phyloP scores from a whole-genome alignment of 129 eudicot genomes.

The Saussurea involucrata region DNA sequence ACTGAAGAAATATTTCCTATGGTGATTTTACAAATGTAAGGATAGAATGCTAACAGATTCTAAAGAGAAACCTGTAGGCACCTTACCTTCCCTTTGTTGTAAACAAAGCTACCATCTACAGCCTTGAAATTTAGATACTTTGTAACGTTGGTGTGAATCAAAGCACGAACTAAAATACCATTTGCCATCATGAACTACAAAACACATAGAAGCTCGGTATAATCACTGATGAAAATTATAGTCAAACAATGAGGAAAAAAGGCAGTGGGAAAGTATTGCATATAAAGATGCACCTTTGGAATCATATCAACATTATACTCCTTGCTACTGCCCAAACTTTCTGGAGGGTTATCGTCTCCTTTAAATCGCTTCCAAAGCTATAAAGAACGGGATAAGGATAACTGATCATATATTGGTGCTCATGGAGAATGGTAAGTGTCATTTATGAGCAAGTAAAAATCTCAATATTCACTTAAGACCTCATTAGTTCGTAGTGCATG shows the following conservation, averaged over 20 bases:
- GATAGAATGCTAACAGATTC: background rate
- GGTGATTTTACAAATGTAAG: background rate
- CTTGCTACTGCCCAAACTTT: slow-evolving; percentile 63
- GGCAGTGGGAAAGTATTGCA: background rate
- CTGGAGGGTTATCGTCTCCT: slow-evolving; percentile 65
- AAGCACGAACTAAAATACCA: slow-evolving; percentile 80
- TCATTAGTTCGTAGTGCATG: background rate
- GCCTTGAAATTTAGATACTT: slow-evolving; percentile 95
- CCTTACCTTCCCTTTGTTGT: slow-evolving; percentile 86
- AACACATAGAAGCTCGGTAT: slow-evolving; percentile 9
- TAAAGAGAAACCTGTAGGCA: background rate
- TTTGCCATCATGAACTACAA: slow-evolving; percentile 95
- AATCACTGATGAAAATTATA: background rate
- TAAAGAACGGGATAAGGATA: slow-evolving; percentile 4
- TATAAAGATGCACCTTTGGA: slow-evolving; percentile 63
- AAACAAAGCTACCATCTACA: slow-evolving; percentile 93
- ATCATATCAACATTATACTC: slow-evolving; percentile 95
- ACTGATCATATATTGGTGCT: background rate
- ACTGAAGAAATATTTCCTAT: background rate
- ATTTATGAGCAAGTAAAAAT: slow-evolving; percentile 1
- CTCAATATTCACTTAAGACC: background rate
- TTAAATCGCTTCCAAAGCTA: slow-evolving; percentile 93
- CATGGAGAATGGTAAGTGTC: background rate
- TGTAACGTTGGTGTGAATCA: slow-evolving; percentile 78
- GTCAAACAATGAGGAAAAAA: background rate